phyloP scores from a whole-genome alignment of 768 basidiomycete genomes.

The Tricholoma hemisulphureum region DNA sequence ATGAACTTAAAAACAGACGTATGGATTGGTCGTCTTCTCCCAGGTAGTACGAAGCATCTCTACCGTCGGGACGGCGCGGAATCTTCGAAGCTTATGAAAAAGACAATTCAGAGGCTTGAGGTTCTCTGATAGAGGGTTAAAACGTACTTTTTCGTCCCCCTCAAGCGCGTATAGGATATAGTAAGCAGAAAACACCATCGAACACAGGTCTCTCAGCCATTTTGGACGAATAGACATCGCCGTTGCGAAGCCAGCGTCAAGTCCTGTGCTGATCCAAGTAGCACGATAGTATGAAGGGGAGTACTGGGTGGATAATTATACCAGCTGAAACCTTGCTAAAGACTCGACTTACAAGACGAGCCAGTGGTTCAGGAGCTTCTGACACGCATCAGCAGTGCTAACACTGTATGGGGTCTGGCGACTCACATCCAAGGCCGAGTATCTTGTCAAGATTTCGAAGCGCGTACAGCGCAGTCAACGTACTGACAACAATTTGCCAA shows the following conservation, averaged over 20 bases:
- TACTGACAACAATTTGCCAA: slow-evolving; percentile 91
- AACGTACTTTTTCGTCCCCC: slow-evolving; percentile 87
- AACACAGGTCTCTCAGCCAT: slow-evolving; percentile 87
- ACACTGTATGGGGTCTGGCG: neutral
- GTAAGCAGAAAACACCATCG: slow-evolving; percentile 82
- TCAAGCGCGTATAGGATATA: slow-evolving; percentile 86
- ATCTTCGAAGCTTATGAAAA: slow-evolving; percentile 71
- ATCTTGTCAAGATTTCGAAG: slow-evolving; percentile 82
- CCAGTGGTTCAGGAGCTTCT: slow-evolving; percentile 89
- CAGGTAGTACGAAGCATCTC: slow-evolving; percentile 95
- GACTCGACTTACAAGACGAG: slow-evolving; percentile 65
- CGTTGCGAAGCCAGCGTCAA: slow-evolving; percentile 97
- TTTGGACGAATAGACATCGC: slow-evolving; percentile 91
- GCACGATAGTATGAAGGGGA: slow-evolving; percentile 93
- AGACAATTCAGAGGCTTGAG: neutral
- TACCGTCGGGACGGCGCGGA: slow-evolving; percentile 89
- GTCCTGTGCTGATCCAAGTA: slow-evolving; percentile 89
- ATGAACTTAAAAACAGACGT: slow-evolving; percentile 47
- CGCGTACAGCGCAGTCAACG: slow-evolving; percentile 82
- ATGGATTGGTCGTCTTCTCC: slow-evolving; percentile 96
- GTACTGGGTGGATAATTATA: slow-evolving; percentile 50
- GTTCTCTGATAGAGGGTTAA: neutral
- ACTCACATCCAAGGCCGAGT: slow-evolving; percentile 75
- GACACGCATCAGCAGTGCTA: neutral
- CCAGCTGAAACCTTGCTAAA: neutral